These are phyloP conservation scores for Geotrichum restrictum DNA, from an alignment of 1,139 yeast species.

Conservation along the genomic window DNA sequence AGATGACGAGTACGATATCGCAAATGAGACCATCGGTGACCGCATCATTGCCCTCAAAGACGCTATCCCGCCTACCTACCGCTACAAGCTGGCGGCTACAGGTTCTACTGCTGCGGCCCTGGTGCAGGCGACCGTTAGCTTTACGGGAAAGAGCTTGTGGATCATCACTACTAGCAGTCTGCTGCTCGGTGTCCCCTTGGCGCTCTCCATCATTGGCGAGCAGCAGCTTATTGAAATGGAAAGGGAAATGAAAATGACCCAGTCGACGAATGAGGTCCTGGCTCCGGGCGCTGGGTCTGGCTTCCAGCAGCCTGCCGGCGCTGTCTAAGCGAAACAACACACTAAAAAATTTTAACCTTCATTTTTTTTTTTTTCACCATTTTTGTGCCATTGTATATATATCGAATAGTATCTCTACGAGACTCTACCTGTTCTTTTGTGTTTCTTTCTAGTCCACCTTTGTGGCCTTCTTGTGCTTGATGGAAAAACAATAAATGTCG, in stretches of 20 bases:
- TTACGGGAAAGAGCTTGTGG: slow-evolving; percentile 80
- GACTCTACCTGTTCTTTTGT: no score
- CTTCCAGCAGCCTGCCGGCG: slow-evolving; percentile 40
- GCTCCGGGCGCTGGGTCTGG: slow-evolving; percentile 70
- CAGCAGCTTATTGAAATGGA: slow-evolving; percentile 93
- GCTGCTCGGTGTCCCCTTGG: slow-evolving; percentile 87
- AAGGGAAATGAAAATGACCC: slow-evolving; percentile 83
- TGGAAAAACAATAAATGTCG: slow-evolving; percentile 80
- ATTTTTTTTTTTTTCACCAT: no score
- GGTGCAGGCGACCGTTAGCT: slow-evolving; percentile 44
- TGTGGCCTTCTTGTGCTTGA: slow-evolving; percentile 66
- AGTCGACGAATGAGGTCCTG: slow-evolving; percentile 76
- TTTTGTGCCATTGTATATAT: no score
- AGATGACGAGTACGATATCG: slow-evolving; percentile 71
- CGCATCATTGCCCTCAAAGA: slow-evolving; percentile 89
- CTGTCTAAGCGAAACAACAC: not conserved
- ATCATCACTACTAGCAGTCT: slow-evolving; percentile 76
- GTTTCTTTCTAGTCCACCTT: no score
- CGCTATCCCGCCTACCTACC: slow-evolving; percentile 83
- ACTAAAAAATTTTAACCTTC: not conserved
- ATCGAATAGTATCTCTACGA: not conserved
- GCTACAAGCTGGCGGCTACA: slow-evolving; percentile 46
- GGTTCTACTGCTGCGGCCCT: slow-evolving; percentile 35
- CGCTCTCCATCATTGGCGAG: slow-evolving; percentile 84
- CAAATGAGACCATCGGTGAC: slow-evolving; percentile 78